Percentiles rank a stretch among this genome's conserved stretches.
These are phyloP conservation scores for Geotrichum macrosporum DNA, from an alignment of 1,139 yeast species.

Conservation along the genomic window DNA sequence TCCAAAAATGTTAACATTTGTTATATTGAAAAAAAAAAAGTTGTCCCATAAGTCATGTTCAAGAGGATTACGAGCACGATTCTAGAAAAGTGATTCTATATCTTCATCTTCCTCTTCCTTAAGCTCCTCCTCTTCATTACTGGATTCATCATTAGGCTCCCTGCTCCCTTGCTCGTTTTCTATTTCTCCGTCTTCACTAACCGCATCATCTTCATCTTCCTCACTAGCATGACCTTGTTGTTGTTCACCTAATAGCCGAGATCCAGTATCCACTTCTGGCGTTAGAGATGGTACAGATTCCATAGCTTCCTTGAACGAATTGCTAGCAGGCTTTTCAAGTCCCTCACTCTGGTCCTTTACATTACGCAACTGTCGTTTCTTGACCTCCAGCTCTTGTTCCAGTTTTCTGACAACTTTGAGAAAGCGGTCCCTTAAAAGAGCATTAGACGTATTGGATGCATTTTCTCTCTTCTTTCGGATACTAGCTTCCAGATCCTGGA, in stretches of 20 bases:
- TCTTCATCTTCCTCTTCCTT: slow-evolving; percentile 44
- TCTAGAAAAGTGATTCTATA: slow-evolving; percentile 43
- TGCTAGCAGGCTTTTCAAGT: slow-evolving; percentile 23
- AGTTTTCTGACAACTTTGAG: slow-evolving; percentile 75
- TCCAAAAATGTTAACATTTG: no score
- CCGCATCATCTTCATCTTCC: slow-evolving; percentile 28
- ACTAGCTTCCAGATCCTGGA: slow-evolving; percentile 73
- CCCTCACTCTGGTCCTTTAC: slow-evolving; percentile 28
- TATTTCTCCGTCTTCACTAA: slow-evolving; percentile 28
- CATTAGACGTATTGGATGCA: slow-evolving; percentile 73
- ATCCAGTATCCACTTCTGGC: background rate
- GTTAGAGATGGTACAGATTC: background rate
- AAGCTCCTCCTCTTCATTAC: slow-evolving; percentile 39
- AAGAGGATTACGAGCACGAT: no score
- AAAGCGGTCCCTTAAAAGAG: slow-evolving; percentile 83
- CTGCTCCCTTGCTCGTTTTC: slow-evolving; percentile 37
- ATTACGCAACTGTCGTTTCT: slow-evolving; percentile 61
- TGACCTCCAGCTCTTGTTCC: slow-evolving; percentile 76
- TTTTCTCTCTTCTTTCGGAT: slow-evolving; percentile 73
- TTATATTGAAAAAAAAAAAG: no score
- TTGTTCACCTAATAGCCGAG: slow-evolving; percentile 22
- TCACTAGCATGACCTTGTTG: slow-evolving; percentile 30
- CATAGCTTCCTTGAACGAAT: background rate
- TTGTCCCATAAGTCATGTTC: no score
- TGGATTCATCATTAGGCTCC: slow-evolving; percentile 28